phyloP scores from a whole-genome alignment of 352 stramenopile species.

The Pythium rishiriense region DNA sequence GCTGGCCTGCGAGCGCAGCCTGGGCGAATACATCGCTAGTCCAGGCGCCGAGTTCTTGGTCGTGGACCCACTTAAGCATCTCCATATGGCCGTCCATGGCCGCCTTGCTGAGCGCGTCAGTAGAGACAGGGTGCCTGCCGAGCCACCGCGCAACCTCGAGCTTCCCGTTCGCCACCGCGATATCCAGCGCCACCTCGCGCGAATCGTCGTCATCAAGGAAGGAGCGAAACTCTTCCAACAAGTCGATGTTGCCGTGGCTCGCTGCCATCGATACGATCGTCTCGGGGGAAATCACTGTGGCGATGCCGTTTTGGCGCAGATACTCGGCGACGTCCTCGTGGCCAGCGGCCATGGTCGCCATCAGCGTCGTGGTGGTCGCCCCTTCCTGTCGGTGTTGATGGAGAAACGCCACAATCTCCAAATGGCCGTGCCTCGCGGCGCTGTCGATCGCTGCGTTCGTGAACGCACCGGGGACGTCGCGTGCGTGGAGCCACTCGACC shows the following conservation, averaged over 20 bases:
- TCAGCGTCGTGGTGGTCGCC: neutral
- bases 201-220: slow-evolving; percentile 3
- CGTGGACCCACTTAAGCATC: slow-evolving; percentile 19
- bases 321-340: slow-evolving; percentile 14
- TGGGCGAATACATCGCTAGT: slow-evolving; percentile 2
- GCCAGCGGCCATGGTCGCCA: slow-evolving; percentile 11
- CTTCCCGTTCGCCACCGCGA: slow-evolving; percentile 10
- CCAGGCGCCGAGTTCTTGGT: slow-evolving; percentile 18
- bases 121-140: neutral
- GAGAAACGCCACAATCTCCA: slow-evolving; percentile 17
- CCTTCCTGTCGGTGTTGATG: slow-evolving; percentile 8
- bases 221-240: slow-evolving; percentile 8
- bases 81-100: slow-evolving; percentile 14
- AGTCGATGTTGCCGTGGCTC: slow-evolving; percentile 6
- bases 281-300: slow-evolving; percentile 5
- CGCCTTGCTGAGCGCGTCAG: slow-evolving; percentile 7
- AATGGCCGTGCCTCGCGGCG: slow-evolving; percentile 5
- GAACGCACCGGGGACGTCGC: neutral
- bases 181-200: slow-evolving; percentile 6
- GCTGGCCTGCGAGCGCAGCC: slow-evolving; percentile 1
- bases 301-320: slow-evolving; percentile 8
- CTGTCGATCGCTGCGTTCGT: slow-evolving; percentile 4
- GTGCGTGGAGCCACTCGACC: slow-evolving; percentile 20
- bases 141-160: slow-evolving; percentile 18
- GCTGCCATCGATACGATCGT: slow-evolving; percentile 11